Evolutionary conservation across 495 filamentous ascomycete genomes (phyloP).

Genomic region (Tuber melanosporum): DNA sequence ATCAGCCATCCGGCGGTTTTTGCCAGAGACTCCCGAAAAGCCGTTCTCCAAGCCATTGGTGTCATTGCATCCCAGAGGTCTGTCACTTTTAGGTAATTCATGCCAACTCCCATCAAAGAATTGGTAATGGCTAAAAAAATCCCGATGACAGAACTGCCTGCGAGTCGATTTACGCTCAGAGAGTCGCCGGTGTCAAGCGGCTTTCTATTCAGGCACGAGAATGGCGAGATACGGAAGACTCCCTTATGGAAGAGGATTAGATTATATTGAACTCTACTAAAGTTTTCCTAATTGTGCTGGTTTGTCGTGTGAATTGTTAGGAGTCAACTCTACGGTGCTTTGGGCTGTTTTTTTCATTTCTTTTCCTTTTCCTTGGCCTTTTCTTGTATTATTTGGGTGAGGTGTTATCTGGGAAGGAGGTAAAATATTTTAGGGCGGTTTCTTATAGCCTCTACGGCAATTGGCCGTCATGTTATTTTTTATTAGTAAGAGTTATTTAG

Average conservation of each 20-base stretch:
- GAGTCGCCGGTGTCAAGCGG: conserved; percentile 37
- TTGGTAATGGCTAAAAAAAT: conserved; percentile 9
- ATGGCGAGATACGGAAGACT: conserved; percentile 42
- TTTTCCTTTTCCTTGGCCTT: not conserved
- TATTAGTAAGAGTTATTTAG: conserved; percentile 19
- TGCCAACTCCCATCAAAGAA: not conserved
- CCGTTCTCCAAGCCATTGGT: conserved; percentile 91
- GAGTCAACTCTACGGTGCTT: conserved; percentile 21
- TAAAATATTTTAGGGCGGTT: conserved; percentile 19
- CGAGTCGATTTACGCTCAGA: conserved; percentile 41
- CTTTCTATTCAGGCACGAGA: conserved; percentile 39
- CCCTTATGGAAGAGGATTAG: conserved; percentile 41
- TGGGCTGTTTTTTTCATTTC: not conserved
- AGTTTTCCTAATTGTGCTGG: conserved; percentile 27
- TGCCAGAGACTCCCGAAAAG: conserved; percentile 87
- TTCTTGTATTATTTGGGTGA: conserved; percentile 8
- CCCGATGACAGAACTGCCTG: conserved; percentile 36
- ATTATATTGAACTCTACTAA: conserved; percentile 13
- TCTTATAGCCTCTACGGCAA: conserved; percentile 16
- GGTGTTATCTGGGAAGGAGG: conserved; percentile 24
- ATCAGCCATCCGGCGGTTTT: conserved; percentile 97
- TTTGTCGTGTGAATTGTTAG: conserved; percentile 14
- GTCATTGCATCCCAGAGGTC: conserved; percentile 91
- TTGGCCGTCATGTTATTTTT: conserved; percentile 7
- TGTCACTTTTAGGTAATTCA: conserved; percentile 68